Evolutionary conservation across 2,329 filamentous ascomycete genomes (phyloP).

Genomic region (Aspergillus felis): DNA sequence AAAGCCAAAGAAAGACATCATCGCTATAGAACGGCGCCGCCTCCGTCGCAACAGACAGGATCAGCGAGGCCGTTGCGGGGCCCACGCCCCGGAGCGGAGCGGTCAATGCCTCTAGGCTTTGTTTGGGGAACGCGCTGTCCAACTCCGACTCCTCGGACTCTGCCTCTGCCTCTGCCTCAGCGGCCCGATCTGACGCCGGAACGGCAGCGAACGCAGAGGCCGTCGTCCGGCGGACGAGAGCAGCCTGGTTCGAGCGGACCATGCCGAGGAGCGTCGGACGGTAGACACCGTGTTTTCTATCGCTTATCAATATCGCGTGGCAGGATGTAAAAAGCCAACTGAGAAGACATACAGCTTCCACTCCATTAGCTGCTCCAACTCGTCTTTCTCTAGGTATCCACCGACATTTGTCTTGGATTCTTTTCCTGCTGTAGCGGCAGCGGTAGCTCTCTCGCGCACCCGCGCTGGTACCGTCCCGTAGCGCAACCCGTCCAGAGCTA

Average conservation of each 20-base stretch:
- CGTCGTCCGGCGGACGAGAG: conserved; percentile 24
- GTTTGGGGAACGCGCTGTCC: conserved; percentile 25
- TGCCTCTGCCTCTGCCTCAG: not conserved
- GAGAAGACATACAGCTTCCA: conserved; percentile 41
- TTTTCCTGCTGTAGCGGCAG: conserved; percentile 12
- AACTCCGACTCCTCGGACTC: not conserved
- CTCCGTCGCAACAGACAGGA: conserved; percentile 33
- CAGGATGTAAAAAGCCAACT: not conserved
- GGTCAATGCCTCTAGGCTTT: conserved; percentile 31
- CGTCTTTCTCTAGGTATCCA: conserved; percentile 28
- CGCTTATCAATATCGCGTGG: not conserved
- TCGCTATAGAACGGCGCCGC: conserved; percentile 43
- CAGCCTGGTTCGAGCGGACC: conserved; percentile 33
- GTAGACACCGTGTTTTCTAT: conserved; percentile 37
- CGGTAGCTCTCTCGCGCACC: conserved; percentile 15
- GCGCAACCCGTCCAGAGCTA: conserved; percentile 36
- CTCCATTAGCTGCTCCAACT: conserved; percentile 37
- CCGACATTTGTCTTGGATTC: conserved; percentile 3
- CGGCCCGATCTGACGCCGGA: conserved; percentile 5
- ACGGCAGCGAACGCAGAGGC: conserved; percentile 23
- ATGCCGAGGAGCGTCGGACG: conserved; percentile 40
- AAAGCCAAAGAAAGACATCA: conserved; percentile 40
- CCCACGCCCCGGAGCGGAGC: conserved; percentile 39
- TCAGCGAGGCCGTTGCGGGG: conserved; percentile 40
- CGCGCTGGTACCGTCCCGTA: conserved; percentile 31